phyloP scores from a whole-genome alignment of 2,329 filamentous ascomycete species.

The Claviceps humidiphila region DNA sequence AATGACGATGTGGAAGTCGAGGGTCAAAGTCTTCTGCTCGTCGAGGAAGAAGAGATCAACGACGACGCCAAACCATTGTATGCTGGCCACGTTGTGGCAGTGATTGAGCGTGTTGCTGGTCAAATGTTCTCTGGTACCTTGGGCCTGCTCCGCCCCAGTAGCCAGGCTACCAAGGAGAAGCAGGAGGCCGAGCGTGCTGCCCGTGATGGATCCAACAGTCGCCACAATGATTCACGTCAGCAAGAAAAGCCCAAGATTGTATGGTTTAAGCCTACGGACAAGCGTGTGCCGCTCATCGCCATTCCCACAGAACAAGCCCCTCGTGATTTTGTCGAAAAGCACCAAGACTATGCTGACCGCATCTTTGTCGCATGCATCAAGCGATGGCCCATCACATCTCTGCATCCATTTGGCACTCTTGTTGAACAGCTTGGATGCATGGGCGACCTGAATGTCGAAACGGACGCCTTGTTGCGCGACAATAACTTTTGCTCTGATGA shows the following conservation, averaged over 20 bases:
- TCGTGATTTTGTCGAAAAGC: slow-evolving; percentile 94
- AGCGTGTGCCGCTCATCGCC: slow-evolving; percentile 93
- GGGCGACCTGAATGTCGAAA: slow-evolving; percentile 95
- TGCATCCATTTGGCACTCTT: slow-evolving; percentile 94
- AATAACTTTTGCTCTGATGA: slow-evolving; percentile 98
- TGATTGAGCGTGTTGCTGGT: slow-evolving; percentile 90
- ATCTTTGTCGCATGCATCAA: slow-evolving; percentile 99
- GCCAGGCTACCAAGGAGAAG: slow-evolving; percentile 98
- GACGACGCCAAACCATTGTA: slow-evolving; percentile 97
- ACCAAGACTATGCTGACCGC: slow-evolving; percentile 91
- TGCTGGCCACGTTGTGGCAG: slow-evolving; percentile 90
- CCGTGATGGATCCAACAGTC: slow-evolving; percentile 61
- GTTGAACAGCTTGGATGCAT: slow-evolving; percentile 95
- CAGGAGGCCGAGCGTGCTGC: slow-evolving; percentile 93
- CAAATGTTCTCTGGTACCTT: slow-evolving; percentile 99
- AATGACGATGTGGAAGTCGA: slow-evolving; percentile 99
- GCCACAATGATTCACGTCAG: slow-evolving; percentile 61
- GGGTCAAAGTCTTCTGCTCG: slow-evolving; percentile 87
- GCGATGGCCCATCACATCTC: slow-evolving; percentile 98
- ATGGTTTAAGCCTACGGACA: slow-evolving; percentile 99
- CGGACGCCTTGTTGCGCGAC: slow-evolving; percentile 88
- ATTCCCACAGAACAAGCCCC: slow-evolving; percentile 97
- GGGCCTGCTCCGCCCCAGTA: slow-evolving; percentile 85
- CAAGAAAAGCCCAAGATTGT: slow-evolving; percentile 99
- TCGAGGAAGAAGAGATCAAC: slow-evolving; percentile 97